Conservation (phyloP, 495 filamentous ascomycete species). For the Lentithecium fluviatile region DNA sequence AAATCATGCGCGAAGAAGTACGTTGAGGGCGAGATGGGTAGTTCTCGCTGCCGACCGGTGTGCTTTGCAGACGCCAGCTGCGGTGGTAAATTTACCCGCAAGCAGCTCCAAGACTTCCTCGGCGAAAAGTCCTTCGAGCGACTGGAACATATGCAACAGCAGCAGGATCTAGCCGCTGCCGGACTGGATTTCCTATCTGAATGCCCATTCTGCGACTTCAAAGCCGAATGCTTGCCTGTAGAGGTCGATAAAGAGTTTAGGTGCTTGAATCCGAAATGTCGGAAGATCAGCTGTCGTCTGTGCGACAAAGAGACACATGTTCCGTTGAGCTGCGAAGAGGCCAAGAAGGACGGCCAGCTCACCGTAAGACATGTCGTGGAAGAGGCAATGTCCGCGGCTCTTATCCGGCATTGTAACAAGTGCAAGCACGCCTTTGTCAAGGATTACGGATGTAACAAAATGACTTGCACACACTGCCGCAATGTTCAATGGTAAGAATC, state of each 20-base stretch:
- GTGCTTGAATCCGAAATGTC: conserved; percentile 66
- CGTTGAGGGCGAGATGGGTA: conserved; percentile 67
- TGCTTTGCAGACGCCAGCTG: conserved; percentile 57
- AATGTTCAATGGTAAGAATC: conserved; percentile 56
- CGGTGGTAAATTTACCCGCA: conserved; percentile 49
- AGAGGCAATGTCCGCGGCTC: conserved; percentile 77
- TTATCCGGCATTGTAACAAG: conserved; percentile 74
- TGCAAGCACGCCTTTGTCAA: conserved; percentile 68
- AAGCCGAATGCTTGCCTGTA: conserved; percentile 65
- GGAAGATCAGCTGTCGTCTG: conserved; percentile 66
- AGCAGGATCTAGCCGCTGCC: conserved; percentile 57
- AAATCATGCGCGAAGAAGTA: conserved; percentile 59
- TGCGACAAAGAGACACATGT: conserved; percentile 73
- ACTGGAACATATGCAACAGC: conserved; percentile 68
- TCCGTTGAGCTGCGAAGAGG: conserved; percentile 70
- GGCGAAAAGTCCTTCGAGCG: conserved; percentile 55
- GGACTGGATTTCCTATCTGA: conserved; percentile 41
- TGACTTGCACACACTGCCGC: conserved; percentile 63
- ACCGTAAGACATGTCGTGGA: conserved; percentile 67
- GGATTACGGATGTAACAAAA: conserved; percentile 80
- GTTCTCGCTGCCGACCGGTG: conserved; percentile 57
- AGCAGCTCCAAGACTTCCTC: conserved; percentile 57
- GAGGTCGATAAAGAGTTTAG: conserved; percentile 73
- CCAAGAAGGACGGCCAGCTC: conserved; percentile 57
- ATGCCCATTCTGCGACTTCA: conserved; percentile 84